Conservation (phyloP, 2,329 filamentous ascomycete species). For the Cryphonectria carpinicola region DNA sequence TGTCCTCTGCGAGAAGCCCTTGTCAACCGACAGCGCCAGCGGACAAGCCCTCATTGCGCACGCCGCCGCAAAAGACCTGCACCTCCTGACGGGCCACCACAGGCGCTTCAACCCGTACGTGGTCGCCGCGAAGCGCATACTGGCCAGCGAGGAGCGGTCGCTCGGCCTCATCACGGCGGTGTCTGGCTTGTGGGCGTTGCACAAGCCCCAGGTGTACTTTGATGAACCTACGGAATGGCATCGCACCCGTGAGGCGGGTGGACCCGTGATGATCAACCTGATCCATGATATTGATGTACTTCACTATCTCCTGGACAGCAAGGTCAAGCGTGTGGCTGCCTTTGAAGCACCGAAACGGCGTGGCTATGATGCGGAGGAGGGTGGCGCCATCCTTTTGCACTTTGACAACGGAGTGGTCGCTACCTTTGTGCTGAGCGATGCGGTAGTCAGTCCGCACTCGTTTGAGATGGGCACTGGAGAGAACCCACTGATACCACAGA, state of each 20-base stretch:
- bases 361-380: slow-evolving; percentile 57
- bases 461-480: slow-evolving; percentile 64
- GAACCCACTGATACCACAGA: slow-evolving; percentile 55
- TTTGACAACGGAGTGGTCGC: slow-evolving; percentile 60
- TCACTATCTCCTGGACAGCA: slow-evolving; percentile 57
- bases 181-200: slow-evolving; percentile 57
- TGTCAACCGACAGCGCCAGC: slow-evolving; percentile 47
- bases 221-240: slow-evolving; percentile 50
- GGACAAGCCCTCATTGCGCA: slow-evolving; percentile 40
- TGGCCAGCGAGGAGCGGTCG: slow-evolving; percentile 38
- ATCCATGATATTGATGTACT: slow-evolving; percentile 65
- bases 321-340: slow-evolving; percentile 53
- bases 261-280: slow-evolving; percentile 60
- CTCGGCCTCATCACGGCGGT: slow-evolving; percentile 56
- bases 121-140: slow-evolving; percentile 49
- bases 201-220: slow-evolving; percentile 58
- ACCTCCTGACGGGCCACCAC: slow-evolving; percentile 61
- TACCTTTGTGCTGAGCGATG: slow-evolving; percentile 60
- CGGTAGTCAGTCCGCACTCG: slow-evolving; percentile 53
- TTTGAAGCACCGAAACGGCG: slow-evolving; percentile 51
- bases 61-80: slow-evolving; percentile 38
- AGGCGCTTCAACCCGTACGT: slow-evolving; percentile 63
- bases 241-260: slow-evolving; percentile 46
- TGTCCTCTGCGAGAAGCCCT: slow-evolving; percentile 61
- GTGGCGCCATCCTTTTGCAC: slow-evolving; percentile 55